phyloP scores from a whole-genome alignment of 202 grass and related monocot genomes.

The Zoysia matrella region DNA sequence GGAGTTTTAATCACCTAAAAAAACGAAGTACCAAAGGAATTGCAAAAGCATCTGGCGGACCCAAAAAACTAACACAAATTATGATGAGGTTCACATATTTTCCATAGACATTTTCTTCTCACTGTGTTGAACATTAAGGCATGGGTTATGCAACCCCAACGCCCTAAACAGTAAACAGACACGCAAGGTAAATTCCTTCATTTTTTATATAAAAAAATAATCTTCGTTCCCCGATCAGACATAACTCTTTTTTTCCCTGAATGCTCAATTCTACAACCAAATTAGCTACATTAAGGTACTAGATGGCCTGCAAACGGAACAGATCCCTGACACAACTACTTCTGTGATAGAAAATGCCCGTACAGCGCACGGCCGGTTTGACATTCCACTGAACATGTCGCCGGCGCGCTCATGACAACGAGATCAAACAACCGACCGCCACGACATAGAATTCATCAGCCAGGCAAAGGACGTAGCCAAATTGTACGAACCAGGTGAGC shows the following conservation, averaged over 20 bases:
- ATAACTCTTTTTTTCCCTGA: not conserved
- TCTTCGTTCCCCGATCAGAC: not conserved
- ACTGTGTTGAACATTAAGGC: not conserved
- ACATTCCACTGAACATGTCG: constrained; percentile 44
- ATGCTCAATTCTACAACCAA: constrained; percentile 8
- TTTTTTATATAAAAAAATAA: not conserved
- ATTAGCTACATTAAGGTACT: not conserved
- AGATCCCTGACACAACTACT: not conserved
- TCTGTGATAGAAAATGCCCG: not conserved
- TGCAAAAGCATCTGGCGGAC: not conserved
- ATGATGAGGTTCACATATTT: not conserved
- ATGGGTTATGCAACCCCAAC: not conserved
- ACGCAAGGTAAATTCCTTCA: constrained; percentile 1
- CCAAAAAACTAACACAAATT: not conserved
- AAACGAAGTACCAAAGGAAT: not conserved
- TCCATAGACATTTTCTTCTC: not conserved
- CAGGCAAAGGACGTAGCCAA: not conserved
- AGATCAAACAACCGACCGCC: not conserved
- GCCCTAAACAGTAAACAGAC: not conserved
- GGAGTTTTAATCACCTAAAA: constrained; percentile 2
- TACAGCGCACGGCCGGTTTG: not conserved
- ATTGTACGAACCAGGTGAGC: constrained; percentile 27
- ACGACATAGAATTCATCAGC: not conserved
- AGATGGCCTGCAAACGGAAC: constrained; percentile 19
- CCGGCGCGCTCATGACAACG: not conserved